Conservation (phyloP, 495 filamentous ascomycete genomes). For the Apodospora peruviana region DNA sequence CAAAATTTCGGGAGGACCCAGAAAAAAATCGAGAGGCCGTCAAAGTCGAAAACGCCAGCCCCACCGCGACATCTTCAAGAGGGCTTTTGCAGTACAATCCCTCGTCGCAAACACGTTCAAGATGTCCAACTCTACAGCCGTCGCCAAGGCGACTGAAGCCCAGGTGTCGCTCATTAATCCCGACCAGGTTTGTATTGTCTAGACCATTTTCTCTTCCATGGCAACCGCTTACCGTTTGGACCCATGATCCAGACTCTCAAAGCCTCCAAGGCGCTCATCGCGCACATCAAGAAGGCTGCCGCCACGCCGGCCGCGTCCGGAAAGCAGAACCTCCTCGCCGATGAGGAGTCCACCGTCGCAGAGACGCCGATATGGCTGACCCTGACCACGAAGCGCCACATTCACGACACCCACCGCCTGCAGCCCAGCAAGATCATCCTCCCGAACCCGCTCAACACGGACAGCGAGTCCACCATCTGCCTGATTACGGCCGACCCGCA, state of each 20-base stretch:
- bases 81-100: not conserved
- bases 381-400: constrained; percentile 83
- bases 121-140: constrained; percentile 24
- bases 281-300: constrained; percentile 67
- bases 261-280: constrained; percentile 75
- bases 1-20: constrained; percentile 23
- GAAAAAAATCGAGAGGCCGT: constrained; percentile 14
- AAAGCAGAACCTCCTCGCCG: constrained; percentile 66
- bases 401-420: constrained; percentile 37
- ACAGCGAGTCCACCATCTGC: constrained; percentile 61
- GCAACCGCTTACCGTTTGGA: too few species aligned
- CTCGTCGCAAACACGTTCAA: constrained; percentile 5
- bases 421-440: constrained; percentile 61
- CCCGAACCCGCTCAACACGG: constrained; percentile 65
- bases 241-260: constrained; percentile 67
- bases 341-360: constrained; percentile 42
- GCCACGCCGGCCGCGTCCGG: constrained; percentile 51
- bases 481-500: constrained; percentile 72
- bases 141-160: constrained; percentile 23
- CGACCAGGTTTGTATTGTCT: constrained; percentile 33
- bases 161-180: constrained; percentile 33
- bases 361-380: constrained; percentile 71
- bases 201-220: not conserved
- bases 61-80: constrained; percentile 11
- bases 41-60: constrained; percentile 2